A percentile compares a stretch with the other conserved stretches of the same genome.
Evolutionary conservation across 139 green algal species (phyloP).

Genomic region (Auxenochlorella pyrenoidosa): DNA sequence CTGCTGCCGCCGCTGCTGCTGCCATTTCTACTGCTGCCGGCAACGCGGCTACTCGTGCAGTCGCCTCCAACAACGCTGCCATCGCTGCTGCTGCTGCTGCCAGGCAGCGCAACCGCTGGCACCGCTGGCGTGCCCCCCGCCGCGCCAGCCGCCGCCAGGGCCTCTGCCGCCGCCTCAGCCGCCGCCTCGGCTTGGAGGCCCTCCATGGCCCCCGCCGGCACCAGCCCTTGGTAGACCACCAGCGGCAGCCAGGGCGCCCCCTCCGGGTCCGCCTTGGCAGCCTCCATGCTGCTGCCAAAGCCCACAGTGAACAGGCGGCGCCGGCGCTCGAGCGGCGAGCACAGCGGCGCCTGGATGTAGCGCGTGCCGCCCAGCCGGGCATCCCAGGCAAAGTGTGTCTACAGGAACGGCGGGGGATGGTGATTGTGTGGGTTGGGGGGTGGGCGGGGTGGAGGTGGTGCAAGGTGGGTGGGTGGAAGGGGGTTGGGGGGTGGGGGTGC

Average conservation of each 20-base stretch:
- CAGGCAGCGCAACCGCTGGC: not conserved
- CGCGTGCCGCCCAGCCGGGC: constrained; percentile 56
- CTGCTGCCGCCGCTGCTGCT: not conserved
- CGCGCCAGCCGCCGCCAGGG: not conserved
- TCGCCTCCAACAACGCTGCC: not conserved
- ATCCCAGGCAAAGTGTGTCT: constrained; percentile 85
- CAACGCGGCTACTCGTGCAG: not conserved
- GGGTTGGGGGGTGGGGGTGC: no score
- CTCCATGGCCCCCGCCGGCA: not conserved
- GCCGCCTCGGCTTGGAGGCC: not conserved
- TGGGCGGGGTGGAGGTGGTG: no score
- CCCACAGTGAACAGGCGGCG: constrained; percentile 51
- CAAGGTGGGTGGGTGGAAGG: no score
- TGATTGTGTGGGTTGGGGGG: no score
- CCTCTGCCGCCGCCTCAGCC: not conserved
- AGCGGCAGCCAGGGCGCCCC: constrained; percentile 46
- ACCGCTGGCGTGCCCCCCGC: not conserved
- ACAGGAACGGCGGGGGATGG: not conserved
- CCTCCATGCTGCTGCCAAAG: constrained; percentile 28
- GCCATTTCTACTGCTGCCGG: not conserved
- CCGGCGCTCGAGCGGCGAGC: constrained; percentile 72
- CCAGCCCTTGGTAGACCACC: constrained; percentile 31
- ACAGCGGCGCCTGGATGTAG: constrained; percentile 81
- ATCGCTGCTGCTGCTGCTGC: not conserved
- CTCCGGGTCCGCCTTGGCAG: not conserved